Base-by-base conservation (phyloP, 768 basidiomycete genomes). In the Thelephora ganbajun region DNA sequence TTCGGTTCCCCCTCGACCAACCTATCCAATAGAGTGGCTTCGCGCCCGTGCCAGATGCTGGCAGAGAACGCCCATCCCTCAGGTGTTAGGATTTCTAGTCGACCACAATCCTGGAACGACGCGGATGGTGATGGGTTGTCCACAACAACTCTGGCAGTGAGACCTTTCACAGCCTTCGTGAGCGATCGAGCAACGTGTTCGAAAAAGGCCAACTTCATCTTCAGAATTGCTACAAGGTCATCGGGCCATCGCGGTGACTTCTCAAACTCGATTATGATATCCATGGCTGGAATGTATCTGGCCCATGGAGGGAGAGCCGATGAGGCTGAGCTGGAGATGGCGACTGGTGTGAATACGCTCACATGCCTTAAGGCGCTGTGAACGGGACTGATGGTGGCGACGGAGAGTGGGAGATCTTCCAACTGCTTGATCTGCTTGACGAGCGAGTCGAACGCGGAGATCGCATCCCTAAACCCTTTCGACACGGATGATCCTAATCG, bases 171-270 rank as follows among this genome's bases (percentile, higher is more conserved):
- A 1, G 68, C 57, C 9, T 63, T 60, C 73, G 79, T 77, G 43
- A 96, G 68, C 1, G 71, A 69, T 16, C 69, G 66, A 1, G 83
- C 89, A 6, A 97, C 70, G 35, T 78, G 76, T 58, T 91, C 87
- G 51, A 97, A 77, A 59, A 98, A 84, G 0, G 93, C 94, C 1
- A 94, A 68, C 61, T 98, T 98, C 63, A 91, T 82, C 52, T 89
- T 89, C 61, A 96, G 94, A 43, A 97, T 85, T 0, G 92, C 91
- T 14, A 70, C 72, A 3, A 98, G 72, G 53, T 98, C 91, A 57
- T 98, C 93, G 0, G 96, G 94, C 96, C 96, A 99, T 51, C 77
- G 76, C 0, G 83, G 79, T 0, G 91, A 94, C 51, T 83, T 85
- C 60, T 98, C 94, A 56, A 97, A 96, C 61, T 93, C 85, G 30